phyloP scores from a whole-genome alignment of 2,329 filamentous ascomycete species.

The Sporothrix pallida region DNA sequence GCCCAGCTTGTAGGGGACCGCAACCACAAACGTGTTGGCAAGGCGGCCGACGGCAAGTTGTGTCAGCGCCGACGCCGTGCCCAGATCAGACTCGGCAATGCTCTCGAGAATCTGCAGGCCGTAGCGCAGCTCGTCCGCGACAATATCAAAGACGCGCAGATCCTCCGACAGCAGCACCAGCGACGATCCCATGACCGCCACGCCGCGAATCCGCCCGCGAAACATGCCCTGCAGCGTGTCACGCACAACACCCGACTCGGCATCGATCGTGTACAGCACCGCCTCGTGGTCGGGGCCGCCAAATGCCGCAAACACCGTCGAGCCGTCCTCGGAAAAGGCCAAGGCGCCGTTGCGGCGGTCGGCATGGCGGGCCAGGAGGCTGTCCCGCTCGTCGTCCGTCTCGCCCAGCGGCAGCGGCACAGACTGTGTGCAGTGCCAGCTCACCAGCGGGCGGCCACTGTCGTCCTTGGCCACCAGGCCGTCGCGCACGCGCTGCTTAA shows the following conservation, averaged over 20 bases:
- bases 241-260: slow-evolving; percentile 68
- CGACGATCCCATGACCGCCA: slow-evolving; percentile 74
- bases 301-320: slow-evolving; percentile 74
- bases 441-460: slow-evolving; percentile 65
- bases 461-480: slow-evolving; percentile 66
- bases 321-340: slow-evolving; percentile 83
- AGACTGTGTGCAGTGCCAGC: slow-evolving; percentile 73
- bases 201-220: slow-evolving; percentile 66
- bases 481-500: slow-evolving; percentile 70
- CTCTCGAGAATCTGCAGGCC: slow-evolving; percentile 61
- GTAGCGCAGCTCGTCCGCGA: slow-evolving; percentile 75
- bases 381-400: slow-evolving; percentile 1
- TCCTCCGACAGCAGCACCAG: slow-evolving; percentile 76
- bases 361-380: slow-evolving; percentile 25
- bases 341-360: slow-evolving; percentile 64
- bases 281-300: slow-evolving; percentile 61
- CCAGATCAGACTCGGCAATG: slow-evolving; percentile 41
- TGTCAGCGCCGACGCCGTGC: slow-evolving; percentile 51
- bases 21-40: slow-evolving; percentile 70
- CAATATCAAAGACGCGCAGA: slow-evolving; percentile 82
- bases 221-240: slow-evolving; percentile 72
- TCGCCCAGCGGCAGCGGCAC: slow-evolving; percentile 50
- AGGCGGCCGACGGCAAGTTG: slow-evolving; percentile 74
- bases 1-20: slow-evolving; percentile 50
- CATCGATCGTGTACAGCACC: slow-evolving; percentile 77